These are phyloP conservation scores for Madurella mycetomatis DNA, from an alignment of 2,329 filamentous ascomycete genomes.

Conservation along the genomic window DNA sequence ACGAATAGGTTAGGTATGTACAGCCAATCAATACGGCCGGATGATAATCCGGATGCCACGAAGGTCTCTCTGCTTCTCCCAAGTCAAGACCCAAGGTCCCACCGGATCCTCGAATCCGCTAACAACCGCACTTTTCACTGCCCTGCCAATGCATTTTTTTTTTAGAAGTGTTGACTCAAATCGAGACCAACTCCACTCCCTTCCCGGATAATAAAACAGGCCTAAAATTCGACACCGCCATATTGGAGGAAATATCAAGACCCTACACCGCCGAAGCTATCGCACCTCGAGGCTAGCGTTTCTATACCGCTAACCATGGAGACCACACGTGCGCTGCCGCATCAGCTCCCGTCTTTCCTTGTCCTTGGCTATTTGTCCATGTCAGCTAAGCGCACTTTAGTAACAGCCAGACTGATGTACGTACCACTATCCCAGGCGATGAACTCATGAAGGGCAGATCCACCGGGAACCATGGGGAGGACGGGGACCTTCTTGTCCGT, in stretches of 20 bases:
- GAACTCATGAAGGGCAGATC: slow-evolving; percentile 86
- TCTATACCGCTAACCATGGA: slow-evolving; percentile 37
- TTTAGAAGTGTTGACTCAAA: not conserved
- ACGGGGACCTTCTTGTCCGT: slow-evolving; percentile 91
- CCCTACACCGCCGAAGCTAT: not conserved
- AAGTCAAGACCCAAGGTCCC: slow-evolving; percentile 6
- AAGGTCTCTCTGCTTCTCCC: not conserved
- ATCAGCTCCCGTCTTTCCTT: slow-evolving; percentile 63
- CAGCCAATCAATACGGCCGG: slow-evolving; percentile 7
- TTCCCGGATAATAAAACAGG: not conserved
- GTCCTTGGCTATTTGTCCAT: slow-evolving; percentile 54
- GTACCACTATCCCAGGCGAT: slow-evolving; percentile 77
- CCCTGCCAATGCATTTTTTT: slow-evolving; percentile 16
- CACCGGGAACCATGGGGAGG: slow-evolving; percentile 93
- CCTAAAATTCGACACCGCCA: not conserved
- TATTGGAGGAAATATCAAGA: not conserved
- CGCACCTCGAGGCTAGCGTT: not conserved
- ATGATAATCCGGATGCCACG: not conserved
- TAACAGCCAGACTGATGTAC: slow-evolving; percentile 30
- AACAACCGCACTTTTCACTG: slow-evolving; percentile 16
- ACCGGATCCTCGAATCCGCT: not conserved
- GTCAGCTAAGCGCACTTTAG: slow-evolving; percentile 32
- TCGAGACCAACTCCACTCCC: slow-evolving; percentile 5
- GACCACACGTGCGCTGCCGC: slow-evolving; percentile 55
- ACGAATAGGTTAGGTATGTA: slow-evolving; percentile 11